These are phyloP conservation scores for Claviceps spartinae DNA, from an alignment of 2,329 filamentous ascomycete species.

Conservation along the genomic window DNA sequence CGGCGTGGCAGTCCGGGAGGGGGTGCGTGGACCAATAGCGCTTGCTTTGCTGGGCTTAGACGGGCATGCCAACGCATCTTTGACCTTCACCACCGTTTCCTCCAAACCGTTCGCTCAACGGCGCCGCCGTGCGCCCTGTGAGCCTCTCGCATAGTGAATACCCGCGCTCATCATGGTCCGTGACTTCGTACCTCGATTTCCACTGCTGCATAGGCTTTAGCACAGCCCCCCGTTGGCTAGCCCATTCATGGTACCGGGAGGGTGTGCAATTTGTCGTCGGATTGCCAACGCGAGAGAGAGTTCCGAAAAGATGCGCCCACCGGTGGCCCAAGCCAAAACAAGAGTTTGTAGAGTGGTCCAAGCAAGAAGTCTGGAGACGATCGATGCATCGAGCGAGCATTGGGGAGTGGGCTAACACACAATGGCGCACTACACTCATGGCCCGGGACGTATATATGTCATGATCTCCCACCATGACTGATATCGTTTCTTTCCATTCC, in stretches of 20 bases:
- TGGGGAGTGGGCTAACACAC: too few relatives aligned
- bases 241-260: not conserved
- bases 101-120: not conserved
- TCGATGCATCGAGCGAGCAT: too few relatives aligned
- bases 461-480: not conserved
- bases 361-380: too few relatives aligned
- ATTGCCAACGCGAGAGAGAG: too few relatives aligned
- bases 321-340: too few relatives aligned
- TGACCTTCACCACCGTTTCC: constrained; percentile 1
- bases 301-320: too few relatives aligned
- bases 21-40: not conserved
- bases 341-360: too few relatives aligned
- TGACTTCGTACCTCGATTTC: not conserved
- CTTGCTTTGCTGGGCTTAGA: not conserved
- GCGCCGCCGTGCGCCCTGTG: not conserved
- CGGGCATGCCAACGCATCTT: not conserved
- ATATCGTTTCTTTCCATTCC: not conserved
- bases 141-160: not conserved
- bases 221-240: not conserved
- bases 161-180: not conserved
- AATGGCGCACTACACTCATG: not conserved
- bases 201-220: not conserved
- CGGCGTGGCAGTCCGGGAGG: too few relatives aligned
- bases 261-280: not conserved
- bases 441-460: constrained; percentile 2